Evolutionary conservation across 306 rosid species (phyloP), one percentile per base, ranked within the genome.

Genomic region (Pachyrhizus erosus): DNA sequence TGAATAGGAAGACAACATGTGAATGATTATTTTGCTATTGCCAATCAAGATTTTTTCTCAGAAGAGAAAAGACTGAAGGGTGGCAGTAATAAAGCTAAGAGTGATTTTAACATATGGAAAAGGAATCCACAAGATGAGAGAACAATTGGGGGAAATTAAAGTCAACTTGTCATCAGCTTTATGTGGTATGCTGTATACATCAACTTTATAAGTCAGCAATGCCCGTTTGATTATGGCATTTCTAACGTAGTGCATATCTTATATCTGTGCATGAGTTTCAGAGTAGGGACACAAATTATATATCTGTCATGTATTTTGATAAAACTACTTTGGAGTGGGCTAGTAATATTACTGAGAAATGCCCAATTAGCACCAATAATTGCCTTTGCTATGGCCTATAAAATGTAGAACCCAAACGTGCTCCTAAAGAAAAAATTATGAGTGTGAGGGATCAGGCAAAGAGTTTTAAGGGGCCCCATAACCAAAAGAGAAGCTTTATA

Each of bases 351-450:
- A 13, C 11, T 31, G 5, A 58, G 52, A 54, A 67, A 42, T 12
- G 54, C 33, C 64, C 64, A 29, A 80, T 42, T 26, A 55, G 48
- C 4, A 49, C 57, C 77, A 82, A 66, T 82, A 42, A 75, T 82
- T 82, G 85, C 51, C 61, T 73, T 74, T 49, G 75, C 26, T 3
- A 37, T 73, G 60, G 31, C 85, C 69, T 21, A 61, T 64, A 17
- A 69, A 55, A 54, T 48, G 69, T 51, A 73, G 61, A 66, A 18
- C 48, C 8, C 27, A 0, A 18, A 67, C 17, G 48, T 39, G 73
- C 4, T 39, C 34, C 33, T 13, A 42, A 75, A 24, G 70, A 74
- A 15, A 10, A 33, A 65, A 9, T 49, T 39, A 55, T 45, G 80
- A 45, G 48, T 1, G 24, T 43, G 72, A 64, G 34, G 74, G 33